Evolutionary conservation across 2,329 filamentous ascomycete genomes (phyloP), one percentile per base, ranked within the genome.

Genomic region (Botrytis aclada): DNA sequence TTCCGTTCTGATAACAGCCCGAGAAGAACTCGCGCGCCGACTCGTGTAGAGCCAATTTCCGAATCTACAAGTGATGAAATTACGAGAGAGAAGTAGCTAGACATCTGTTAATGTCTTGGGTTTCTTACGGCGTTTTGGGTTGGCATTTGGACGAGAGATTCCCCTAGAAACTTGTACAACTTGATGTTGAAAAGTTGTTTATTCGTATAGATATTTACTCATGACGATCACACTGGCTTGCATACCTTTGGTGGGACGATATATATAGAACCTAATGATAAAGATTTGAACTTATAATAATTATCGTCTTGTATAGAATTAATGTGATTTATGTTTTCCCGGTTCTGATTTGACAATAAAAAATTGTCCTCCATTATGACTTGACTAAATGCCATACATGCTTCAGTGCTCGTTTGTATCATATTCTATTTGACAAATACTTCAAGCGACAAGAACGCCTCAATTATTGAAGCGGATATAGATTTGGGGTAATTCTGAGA

Each of bases 1-100:
- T 80, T 80, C 70, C 34, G 43, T 62, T 69, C 74, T 22, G 70
- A 65, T 18, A 72, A 66, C 63, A 56, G 34, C n/a, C 65, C 65
- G 4, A 67, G n/a, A 56, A 51, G 65, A 43, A 41, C 47, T 67
- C 65, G 47, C 34, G 64, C 45, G 16, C 25, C 64, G 16, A 66
- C 43, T 39, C 32, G 45, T 14, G 65, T 25, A 32, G n/a, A 56
- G 47, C n/a, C 34, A 6, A 25, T 2, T 32, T 67, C 65, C 14
- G 65, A 56, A 56, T 56, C 65, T 56, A 56, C 65, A n/a, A 67
- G 65, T 41, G 65, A 67, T 41, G 65, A 67, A 51, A 67, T 67
- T 56, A 67, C 65, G 34, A 41, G 65, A 41, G 65, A 67, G 37
- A 67, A 67, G 65, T 67, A 56, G 51, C 6, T 32, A 37, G 6